Evolutionary conservation across 768 basidiomycete genomes (phyloP), one percentile per base, ranked within the genome.

Genomic region (Leccinum broughii): DNA sequence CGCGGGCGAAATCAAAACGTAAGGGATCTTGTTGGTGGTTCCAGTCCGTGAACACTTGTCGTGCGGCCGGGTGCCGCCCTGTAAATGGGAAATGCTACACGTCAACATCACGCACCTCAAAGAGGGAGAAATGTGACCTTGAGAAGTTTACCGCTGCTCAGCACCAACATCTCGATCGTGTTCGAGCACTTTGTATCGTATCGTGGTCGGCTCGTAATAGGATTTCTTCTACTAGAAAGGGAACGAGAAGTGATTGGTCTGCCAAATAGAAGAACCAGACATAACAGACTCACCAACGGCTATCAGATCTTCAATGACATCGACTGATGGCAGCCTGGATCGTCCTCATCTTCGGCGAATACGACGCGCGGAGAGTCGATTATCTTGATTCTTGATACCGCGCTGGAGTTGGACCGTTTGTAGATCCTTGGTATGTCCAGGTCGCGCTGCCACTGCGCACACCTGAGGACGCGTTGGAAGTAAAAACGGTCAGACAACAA

Each of bases 341-440:
- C 75, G 54, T 80, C 70, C 54, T 86, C 82, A 58, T 90, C 86
- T 58, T 93, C 92, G 61, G 95, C 93, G 65, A 97, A 92, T 2
- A 99, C 90, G 20, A 98, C 94, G 62, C 96, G 96, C 1, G 96
- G 96, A 41, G 95, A 97, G 75, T 98, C 96, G 6, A 98, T 82
- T 39, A 98, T 26, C 26, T 26, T 26, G 24, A 26, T 26, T 88
- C 58, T 89, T 86, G 69, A 99, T 82, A 1, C 95, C 94, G 51
- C 95, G 92, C 72, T 98, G 95, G 7, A 28, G 28, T 28, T 28
- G 28, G 28, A 28, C 28, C 28, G 28, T 28, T 28, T 28, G 28
- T 28, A 28, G 28, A 28, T 28, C 28, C 28, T 28, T 28, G 28
- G 28, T 28, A 28, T 28, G 28, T 28, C 28, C 28, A 28, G 28